Evolutionary conservation across 768 basidiomycete genomes (phyloP).

Genomic region (Dendrothele bispora): DNA sequence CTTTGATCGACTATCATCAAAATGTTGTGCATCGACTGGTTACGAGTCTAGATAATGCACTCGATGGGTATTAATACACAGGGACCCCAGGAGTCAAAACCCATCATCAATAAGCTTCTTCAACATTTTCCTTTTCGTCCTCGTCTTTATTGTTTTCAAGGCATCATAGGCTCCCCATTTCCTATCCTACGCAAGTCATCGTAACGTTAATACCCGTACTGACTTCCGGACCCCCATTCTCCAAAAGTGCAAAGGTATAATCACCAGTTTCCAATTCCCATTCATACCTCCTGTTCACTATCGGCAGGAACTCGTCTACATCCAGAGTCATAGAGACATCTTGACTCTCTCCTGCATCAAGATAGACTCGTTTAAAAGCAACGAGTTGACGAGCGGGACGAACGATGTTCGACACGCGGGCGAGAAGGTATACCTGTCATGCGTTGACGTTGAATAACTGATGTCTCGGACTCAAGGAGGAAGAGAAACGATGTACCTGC

Average conservation of each 20-base stretch:
- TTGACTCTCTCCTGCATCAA: constrained; percentile 14
- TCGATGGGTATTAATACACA: too few relatives aligned
- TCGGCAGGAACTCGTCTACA: constrained; percentile 20
- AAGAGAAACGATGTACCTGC: constrained; percentile 12
- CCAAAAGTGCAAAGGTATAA: constrained; percentile 23
- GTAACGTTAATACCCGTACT: constrained; percentile 20
- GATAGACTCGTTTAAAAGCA: constrained; percentile 19
- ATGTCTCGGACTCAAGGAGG: too few relatives aligned
- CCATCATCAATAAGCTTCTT: too few relatives aligned
- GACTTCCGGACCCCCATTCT: constrained; percentile 16
- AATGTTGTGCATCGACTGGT: too few relatives aligned
- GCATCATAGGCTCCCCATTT: too few relatives aligned
- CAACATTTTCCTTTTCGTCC: too few relatives aligned
- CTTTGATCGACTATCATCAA: too few relatives aligned
- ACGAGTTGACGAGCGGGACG: constrained; percentile 20
- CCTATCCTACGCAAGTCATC: too few relatives aligned
- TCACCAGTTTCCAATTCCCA: constrained; percentile 24
- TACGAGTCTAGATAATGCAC: too few relatives aligned
- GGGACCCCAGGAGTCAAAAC: too few relatives aligned
- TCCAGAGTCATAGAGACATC: constrained; percentile 17
- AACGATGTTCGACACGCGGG: constrained; percentile 18
- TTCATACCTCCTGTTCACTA: constrained; percentile 19
- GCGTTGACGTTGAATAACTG: too few relatives aligned
- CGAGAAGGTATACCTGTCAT: constrained; percentile 21
- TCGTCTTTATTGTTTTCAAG: too few relatives aligned